Conservation (phyloP, 257 asterid genomes). For the Henckelia pumila region DNA sequence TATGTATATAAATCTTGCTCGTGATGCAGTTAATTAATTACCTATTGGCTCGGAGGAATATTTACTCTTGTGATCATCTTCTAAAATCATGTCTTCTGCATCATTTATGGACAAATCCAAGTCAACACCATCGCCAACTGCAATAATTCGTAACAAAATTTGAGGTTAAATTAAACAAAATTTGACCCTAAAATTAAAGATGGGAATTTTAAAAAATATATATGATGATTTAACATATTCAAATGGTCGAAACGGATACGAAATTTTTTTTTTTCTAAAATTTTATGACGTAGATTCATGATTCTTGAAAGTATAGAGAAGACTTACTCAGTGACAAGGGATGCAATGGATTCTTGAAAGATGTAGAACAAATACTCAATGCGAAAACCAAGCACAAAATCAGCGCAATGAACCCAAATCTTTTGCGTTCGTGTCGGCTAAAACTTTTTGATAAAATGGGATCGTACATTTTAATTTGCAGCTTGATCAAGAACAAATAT, state of each 20-base stretch:
- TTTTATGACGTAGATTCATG: too few species aligned
- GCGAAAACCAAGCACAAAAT: slow-evolving; percentile 35
- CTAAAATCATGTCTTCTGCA: slow-evolving; percentile 33
- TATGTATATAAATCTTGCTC: too few species aligned
- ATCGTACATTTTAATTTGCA: slow-evolving; percentile 70
- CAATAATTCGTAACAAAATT: background rate
- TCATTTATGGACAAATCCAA: slow-evolving; percentile 38
- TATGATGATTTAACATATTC: too few species aligned
- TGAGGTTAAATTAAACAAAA: too few species aligned
- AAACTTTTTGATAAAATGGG: slow-evolving; percentile 67
- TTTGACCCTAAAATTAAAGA: too few species aligned
- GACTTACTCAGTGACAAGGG: slow-evolving; percentile 46
- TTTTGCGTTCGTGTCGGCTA: slow-evolving; percentile 46
- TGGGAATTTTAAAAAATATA: too few species aligned
- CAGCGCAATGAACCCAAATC: slow-evolving; percentile 46
- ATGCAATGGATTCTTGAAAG: slow-evolving; percentile 40
- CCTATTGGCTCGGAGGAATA: slow-evolving; percentile 17
- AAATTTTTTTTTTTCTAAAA: too few species aligned
- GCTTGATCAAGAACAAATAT: too few species aligned
- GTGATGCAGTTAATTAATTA: slow-evolving; percentile 13
- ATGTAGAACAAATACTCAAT: slow-evolving; percentile 35
- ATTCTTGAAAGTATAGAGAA: too few species aligned
- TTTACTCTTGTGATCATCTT: background rate
- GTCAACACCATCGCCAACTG: slow-evolving; percentile 44
- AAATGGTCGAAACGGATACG: too few species aligned